Conservation (phyloP, 2,329 filamentous ascomycete genomes). For the Phialophora verrucosa region DNA sequence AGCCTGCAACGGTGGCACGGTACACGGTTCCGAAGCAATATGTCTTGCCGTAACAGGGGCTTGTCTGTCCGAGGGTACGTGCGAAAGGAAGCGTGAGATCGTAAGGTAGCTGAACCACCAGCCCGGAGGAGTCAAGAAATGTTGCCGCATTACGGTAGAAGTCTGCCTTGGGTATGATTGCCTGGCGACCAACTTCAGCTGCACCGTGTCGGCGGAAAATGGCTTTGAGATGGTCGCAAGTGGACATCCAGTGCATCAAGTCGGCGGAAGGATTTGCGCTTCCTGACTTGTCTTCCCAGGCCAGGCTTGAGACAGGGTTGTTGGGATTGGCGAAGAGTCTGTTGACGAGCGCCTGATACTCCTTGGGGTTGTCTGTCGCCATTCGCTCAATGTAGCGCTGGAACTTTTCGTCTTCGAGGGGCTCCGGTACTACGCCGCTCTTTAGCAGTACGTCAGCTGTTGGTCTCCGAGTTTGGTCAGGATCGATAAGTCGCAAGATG, state of each 20-base stretch:
- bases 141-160: slow-evolving; percentile 78
- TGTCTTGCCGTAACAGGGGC: slow-evolving; percentile 71
- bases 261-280: slow-evolving; percentile 51
- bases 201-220: slow-evolving; percentile 92
- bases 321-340: slow-evolving; percentile 33
- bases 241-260: slow-evolving; percentile 72
- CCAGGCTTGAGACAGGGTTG: slow-evolving; percentile 32
- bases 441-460: slow-evolving; percentile 81
- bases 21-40: slow-evolving; percentile 86
- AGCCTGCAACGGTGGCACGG: slow-evolving; percentile 71
- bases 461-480: slow-evolving; percentile 81
- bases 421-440: slow-evolving; percentile 84
- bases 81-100: slow-evolving; percentile 91
- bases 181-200: slow-evolving; percentile 75
- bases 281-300: slow-evolving; percentile 34
- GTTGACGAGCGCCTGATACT: slow-evolving; percentile 48
- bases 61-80: slow-evolving; percentile 76
- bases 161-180: slow-evolving; percentile 79
- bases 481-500: slow-evolving; percentile 77
- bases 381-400: slow-evolving; percentile 80
- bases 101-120: slow-evolving; percentile 84
- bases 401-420: slow-evolving; percentile 91
- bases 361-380: slow-evolving; percentile 80
- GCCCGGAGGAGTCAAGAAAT: slow-evolving; percentile 80
- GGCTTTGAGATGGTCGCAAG: slow-evolving; percentile 73